Percentiles rank a stretch among this genome's conserved stretches.
Conservation (phyloP, 2,329 filamentous ascomycete species). For the Davidsoniella eucalypti region DNA sequence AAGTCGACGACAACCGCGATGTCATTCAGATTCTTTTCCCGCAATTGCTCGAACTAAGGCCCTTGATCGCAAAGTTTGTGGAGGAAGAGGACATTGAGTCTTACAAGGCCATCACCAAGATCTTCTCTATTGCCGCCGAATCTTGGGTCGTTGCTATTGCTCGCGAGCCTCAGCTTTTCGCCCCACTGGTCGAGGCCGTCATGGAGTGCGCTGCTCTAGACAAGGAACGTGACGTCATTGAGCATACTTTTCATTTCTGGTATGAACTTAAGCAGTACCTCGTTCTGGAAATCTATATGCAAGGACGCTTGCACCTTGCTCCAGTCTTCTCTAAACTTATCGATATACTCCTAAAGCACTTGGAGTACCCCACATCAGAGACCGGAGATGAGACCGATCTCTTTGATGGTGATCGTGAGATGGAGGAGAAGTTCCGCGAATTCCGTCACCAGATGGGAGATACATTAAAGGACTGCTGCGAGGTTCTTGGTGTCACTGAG, state of each 20-base stretch:
- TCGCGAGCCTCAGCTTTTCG: slow-evolving; percentile 65
- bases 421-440: slow-evolving; percentile 91
- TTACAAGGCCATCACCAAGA: slow-evolving; percentile 74
- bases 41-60: slow-evolving; percentile 55
- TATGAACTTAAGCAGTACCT: slow-evolving; percentile 96
- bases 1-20: slow-evolving; percentile 77
- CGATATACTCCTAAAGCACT: slow-evolving; percentile 78
- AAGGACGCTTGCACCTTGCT: slow-evolving; percentile 58
- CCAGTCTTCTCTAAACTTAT: slow-evolving; percentile 81
- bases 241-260: slow-evolving; percentile 93
- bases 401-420: slow-evolving; percentile 88
- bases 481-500: slow-evolving; percentile 85
- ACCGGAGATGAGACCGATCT: slow-evolving; percentile 60
- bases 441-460: slow-evolving; percentile 97
- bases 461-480: slow-evolving; percentile 89
- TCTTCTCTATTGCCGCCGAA: slow-evolving; percentile 86
- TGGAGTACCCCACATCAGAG: slow-evolving; percentile 72
- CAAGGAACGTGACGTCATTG: slow-evolving; percentile 77
- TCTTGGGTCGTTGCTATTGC: slow-evolving; percentile 89
- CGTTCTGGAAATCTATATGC: slow-evolving; percentile 74
- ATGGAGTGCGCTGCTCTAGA: slow-evolving; percentile 85
- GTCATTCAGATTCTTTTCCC: slow-evolving; percentile 74
- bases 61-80: slow-evolving; percentile 58
- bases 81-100: slow-evolving; percentile 70
- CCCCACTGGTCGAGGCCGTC: slow-evolving; percentile 71